phyloP scores from a whole-genome alignment of 129 eudicot genomes.

The Dittrichia graveolens region DNA sequence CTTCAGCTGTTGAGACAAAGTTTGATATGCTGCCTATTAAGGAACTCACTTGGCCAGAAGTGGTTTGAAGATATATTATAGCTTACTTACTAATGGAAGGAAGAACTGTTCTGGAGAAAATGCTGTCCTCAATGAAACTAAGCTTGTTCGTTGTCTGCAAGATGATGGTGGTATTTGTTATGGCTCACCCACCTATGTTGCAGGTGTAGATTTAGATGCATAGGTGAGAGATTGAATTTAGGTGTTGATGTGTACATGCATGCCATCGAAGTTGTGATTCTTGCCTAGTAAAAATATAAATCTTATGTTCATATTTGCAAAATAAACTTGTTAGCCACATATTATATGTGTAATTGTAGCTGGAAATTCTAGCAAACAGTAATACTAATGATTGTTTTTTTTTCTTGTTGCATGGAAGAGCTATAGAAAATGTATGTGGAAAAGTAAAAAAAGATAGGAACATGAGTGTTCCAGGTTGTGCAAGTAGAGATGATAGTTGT shows the following conservation, averaged over 20 bases:
- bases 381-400: conserved; percentile 5
- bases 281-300: too few species aligned
- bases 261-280: too few species aligned
- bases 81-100: conserved; percentile 41
- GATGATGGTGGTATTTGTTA: conserved; percentile 58
- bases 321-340: too few species aligned
- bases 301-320: too few species aligned
- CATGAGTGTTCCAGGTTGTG: not conserved
- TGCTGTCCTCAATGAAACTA: conserved; percentile 26
- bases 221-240: too few species aligned
- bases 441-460: conserved; percentile 25
- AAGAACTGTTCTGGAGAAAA: conserved; percentile 29
- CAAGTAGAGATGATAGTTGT: not conserved
- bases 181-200: conserved; percentile 46
- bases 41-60: conserved; percentile 68
- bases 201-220: conserved; percentile 55
- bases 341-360: not conserved
- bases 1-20: conserved; percentile 32
- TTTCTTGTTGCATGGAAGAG: conserved; percentile 56
- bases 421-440: conserved; percentile 39
- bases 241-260: too few species aligned
- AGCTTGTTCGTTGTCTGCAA: conserved; percentile 48
- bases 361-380: too few species aligned
- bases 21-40: conserved; percentile 47
- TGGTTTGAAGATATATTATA: conserved; percentile 59